Evolutionary conservation across 83 land plant genomes (phyloP).

Genomic region (Thuja plicata): DNA sequence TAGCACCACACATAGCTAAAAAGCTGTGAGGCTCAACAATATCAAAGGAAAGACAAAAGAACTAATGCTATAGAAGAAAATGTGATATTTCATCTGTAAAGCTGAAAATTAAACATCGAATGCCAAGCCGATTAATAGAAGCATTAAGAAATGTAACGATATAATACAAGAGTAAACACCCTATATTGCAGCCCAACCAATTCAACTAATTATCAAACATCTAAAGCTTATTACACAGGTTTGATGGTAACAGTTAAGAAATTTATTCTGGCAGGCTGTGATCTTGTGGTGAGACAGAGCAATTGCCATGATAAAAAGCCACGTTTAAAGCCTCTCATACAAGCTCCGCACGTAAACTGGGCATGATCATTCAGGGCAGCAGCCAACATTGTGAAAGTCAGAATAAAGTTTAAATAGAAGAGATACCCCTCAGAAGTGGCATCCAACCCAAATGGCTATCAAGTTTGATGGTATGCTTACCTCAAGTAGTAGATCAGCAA

Average conservation of each 20-base stretch:
- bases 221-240: not conserved
- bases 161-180: not conserved
- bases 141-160: not conserved
- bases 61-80: not conserved
- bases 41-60: not conserved
- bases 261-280: not conserved
- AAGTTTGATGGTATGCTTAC: not conserved
- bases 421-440: not conserved
- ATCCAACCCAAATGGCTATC: not conserved
- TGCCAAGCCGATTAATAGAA: not conserved
- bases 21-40: not conserved
- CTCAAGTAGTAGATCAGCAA: not conserved
- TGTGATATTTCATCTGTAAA: not conserved
- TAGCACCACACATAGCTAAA: not conserved
- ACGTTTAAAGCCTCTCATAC: not conserved
- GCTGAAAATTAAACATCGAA: not conserved
- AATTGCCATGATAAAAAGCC: not conserved
- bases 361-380: not conserved
- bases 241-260: not conserved
- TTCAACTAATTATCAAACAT: not conserved
- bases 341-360: not conserved
- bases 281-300: not conserved
- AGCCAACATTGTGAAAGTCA: not conserved
- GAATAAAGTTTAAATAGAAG: not conserved
- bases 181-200: not conserved